These are phyloP conservation scores for Irpex sp. DNA, from an alignment of 1,284 basidiomycete species.

Conservation along the genomic window DNA sequence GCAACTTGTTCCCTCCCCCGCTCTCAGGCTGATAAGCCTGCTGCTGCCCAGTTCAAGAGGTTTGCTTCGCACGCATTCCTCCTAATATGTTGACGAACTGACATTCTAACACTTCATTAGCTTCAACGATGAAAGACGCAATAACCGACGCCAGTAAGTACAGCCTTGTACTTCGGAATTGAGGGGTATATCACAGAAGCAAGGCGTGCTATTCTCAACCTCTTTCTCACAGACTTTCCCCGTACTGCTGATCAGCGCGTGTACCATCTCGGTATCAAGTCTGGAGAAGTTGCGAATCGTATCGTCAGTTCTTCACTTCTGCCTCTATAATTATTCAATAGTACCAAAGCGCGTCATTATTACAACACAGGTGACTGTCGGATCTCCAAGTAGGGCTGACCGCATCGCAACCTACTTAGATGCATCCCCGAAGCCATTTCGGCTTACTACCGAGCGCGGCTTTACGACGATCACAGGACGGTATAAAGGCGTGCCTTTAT, in stretches of 20 bases:
- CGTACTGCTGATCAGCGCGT: conserved; percentile 66
- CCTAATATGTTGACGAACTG: not conserved
- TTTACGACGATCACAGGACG: conserved; percentile 80
- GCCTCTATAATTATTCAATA: conserved; percentile 2
- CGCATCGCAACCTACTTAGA: conserved; percentile 63
- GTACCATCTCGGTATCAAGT: conserved; percentile 73
- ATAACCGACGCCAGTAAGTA: conserved; percentile 59
- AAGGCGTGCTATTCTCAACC: not conserved
- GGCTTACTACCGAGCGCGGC: conserved; percentile 68
- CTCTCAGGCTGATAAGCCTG: conserved; percentile 2
- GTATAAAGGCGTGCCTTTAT: conserved; percentile 66
- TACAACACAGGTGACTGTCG: conserved; percentile 63
- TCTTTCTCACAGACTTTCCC: conserved; percentile 57
- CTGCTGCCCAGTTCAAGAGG: not conserved
- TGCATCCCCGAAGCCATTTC: conserved; percentile 52
- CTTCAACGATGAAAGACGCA: conserved; percentile 46
- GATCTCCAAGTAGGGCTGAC: conserved; percentile 66
- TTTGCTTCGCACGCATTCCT: conserved; percentile 1
- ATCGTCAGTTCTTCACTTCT: conserved; percentile 46
- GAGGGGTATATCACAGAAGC: not conserved
- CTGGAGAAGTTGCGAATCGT: conserved; percentile 78
- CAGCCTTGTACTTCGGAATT: not conserved
- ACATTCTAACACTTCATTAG: not conserved
- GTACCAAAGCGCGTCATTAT: not conserved
- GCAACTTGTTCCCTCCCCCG: not conserved